phyloP scores from a whole-genome alignment of 2,329 filamentous ascomycete species.

The Fusarium circinatum region DNA sequence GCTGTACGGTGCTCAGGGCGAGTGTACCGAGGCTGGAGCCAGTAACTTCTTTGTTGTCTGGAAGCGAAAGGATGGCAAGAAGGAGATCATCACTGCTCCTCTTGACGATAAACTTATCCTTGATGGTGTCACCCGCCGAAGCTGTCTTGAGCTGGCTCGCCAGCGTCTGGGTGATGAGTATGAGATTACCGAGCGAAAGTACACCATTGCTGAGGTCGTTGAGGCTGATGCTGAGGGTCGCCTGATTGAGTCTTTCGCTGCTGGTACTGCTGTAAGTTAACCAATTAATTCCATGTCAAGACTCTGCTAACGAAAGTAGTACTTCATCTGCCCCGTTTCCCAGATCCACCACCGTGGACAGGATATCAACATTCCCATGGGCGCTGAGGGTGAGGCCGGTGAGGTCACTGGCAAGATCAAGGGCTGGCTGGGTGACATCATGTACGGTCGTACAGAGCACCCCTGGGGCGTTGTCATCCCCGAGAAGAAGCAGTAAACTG shows the following conservation, averaged over 20 bases:
- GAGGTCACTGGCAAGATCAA: slow-evolving; percentile 71
- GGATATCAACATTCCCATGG: slow-evolving; percentile 71
- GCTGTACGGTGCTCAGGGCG: slow-evolving; percentile 81
- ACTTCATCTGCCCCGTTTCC: slow-evolving; percentile 76
- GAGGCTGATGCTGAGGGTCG: slow-evolving; percentile 79
- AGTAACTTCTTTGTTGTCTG: slow-evolving; percentile 92
- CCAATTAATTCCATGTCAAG: not conserved
- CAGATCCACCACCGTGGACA: slow-evolving; percentile 74
- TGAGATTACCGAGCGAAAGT: slow-evolving; percentile 83
- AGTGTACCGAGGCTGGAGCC: slow-evolving; percentile 90
- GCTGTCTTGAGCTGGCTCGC: slow-evolving; percentile 77
- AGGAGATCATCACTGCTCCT: slow-evolving; percentile 82
- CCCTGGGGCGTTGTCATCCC: slow-evolving; percentile 75
- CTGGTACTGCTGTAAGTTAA: slow-evolving; percentile 81
- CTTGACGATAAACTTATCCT: slow-evolving; percentile 86
- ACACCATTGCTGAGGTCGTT: slow-evolving; percentile 81
- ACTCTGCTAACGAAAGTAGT: slow-evolving; percentile 56
- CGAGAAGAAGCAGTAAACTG: slow-evolving; percentile 64
- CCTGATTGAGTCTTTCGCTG: slow-evolving; percentile 84
- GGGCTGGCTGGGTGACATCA: slow-evolving; percentile 75
- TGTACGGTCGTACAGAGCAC: slow-evolving; percentile 76
- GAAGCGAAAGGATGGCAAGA: slow-evolving; percentile 63
- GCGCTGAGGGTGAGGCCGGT: slow-evolving; percentile 59
- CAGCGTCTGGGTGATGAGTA: slow-evolving; percentile 68
- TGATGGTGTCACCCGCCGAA: slow-evolving; percentile 87